Conservation (phyloP, 139 green algal species). For the Tetraselmis chui region DNA sequence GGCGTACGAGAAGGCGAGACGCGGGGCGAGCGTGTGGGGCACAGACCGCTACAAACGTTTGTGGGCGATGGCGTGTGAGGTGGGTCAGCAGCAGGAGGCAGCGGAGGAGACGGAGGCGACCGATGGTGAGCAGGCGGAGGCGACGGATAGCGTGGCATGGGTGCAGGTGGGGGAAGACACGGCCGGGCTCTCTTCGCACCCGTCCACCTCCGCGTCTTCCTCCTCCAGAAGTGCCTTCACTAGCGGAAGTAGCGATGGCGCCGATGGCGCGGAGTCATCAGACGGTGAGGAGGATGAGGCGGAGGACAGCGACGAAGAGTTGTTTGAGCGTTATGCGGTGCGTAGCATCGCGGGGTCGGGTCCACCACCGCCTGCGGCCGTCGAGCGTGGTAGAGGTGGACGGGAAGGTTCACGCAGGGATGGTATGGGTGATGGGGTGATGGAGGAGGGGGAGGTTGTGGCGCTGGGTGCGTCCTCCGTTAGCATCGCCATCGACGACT, state of each 20-base stretch:
- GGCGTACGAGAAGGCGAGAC: not conserved
- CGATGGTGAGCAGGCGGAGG: not conserved
- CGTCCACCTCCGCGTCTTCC: too few species aligned
- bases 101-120: not conserved
- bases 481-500: not conserved
- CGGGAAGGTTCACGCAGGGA: too few species aligned
- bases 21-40: constrained; percentile 38
- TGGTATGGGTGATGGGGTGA: too few species aligned
- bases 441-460: constrained; percentile 3
- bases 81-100: constrained; percentile 37
- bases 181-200: too few species aligned
- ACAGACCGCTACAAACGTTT: constrained; percentile 38
- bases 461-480: not conserved
- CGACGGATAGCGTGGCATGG: too few species aligned
- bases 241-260: too few species aligned
- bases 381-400: too few species aligned
- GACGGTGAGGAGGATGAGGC: constrained; percentile 8
- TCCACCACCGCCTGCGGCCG: too few species aligned
- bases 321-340: constrained; percentile 37
- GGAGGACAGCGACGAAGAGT: constrained; percentile 1
- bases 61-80: constrained; percentile 41
- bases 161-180: too few species aligned
- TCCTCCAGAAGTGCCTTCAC: too few species aligned
- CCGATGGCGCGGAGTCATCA: too few species aligned
- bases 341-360: constrained; percentile 11